phyloP scores from a whole-genome alignment of 2,329 filamentous ascomycete genomes.

The Sporothrix variecibatus region DNA sequence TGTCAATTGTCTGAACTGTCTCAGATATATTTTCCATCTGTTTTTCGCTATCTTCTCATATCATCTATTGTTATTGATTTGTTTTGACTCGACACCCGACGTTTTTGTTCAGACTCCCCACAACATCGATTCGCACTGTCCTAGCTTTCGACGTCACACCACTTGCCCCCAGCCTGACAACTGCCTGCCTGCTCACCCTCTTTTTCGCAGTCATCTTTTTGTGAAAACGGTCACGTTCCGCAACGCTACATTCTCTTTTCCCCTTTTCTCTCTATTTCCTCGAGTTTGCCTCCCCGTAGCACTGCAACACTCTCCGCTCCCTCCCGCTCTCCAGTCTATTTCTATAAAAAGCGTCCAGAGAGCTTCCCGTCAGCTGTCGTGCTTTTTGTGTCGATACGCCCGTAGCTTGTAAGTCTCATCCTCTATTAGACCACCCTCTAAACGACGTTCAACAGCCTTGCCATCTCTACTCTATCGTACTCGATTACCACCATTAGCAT shows the following conservation, averaged over 20 bases:
- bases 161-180: not conserved
- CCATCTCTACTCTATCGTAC: too few species aligned
- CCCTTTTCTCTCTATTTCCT: too few species aligned
- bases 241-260: not conserved
- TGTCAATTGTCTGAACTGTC: too few species aligned
- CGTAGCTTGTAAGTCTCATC: not conserved
- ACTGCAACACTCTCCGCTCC: not conserved
- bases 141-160: conserved; percentile 8
- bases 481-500: too few species aligned
- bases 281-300: not conserved
- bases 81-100: not conserved
- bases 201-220: not conserved
- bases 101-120: too few species aligned
- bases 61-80: not conserved
- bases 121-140: conserved; percentile 1
- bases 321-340: not conserved
- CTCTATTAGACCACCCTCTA: not conserved
- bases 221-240: not conserved
- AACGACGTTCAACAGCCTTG: not conserved
- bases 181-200: not conserved
- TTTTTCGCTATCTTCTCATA: not conserved
- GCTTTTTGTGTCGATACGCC: not conserved
- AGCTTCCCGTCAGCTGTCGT: not conserved
- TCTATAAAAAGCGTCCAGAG: not conserved
- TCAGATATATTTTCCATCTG: too few species aligned